Percentiles rank a stretch among this genome's conserved stretches.
phyloP scores from a whole-genome alignment of 495 filamentous ascomycete genomes.

The Trichocladium antarcticum region DNA sequence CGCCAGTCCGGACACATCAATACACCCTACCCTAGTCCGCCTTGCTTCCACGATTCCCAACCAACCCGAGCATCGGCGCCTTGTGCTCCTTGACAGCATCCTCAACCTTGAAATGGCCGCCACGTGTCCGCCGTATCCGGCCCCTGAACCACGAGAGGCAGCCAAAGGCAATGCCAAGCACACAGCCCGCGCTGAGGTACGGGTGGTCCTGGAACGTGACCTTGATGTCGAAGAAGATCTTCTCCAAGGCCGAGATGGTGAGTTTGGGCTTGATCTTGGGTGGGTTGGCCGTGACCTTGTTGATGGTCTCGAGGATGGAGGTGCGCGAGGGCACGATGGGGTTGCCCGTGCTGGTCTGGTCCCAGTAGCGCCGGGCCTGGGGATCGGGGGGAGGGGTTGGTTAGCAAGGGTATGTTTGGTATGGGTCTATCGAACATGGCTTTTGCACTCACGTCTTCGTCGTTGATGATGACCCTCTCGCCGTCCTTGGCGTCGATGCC shows the following conservation, averaged over 20 bases:
- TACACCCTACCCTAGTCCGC: conserved; percentile 1
- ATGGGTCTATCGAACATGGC: neutral
- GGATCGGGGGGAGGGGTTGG: neutral
- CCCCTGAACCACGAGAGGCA: conserved; percentile 13
- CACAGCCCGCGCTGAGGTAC: conserved; percentile 43
- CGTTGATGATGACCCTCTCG: conserved; percentile 91
- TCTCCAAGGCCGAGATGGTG: conserved; percentile 64
- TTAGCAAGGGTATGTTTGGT: conserved; percentile 1
- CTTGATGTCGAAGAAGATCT: conserved; percentile 65
- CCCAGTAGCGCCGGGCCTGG: conserved; percentile 90
- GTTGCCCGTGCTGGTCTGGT: conserved; percentile 76
- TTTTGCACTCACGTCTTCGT: conserved; percentile 71
- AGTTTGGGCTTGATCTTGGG: conserved; percentile 81
- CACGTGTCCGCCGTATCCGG: neutral
- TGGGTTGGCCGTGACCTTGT: conserved; percentile 57
- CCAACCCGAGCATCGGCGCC: neutral
- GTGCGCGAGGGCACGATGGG: conserved; percentile 81
- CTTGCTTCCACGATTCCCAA: conserved; percentile 6
- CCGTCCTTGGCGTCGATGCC: conserved; percentile 76
- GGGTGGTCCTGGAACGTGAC: conserved; percentile 60
- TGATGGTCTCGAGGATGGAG: conserved; percentile 88
- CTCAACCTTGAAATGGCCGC: conserved; percentile 10
- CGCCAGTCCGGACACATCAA: no score
- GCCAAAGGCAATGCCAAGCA: conserved; percentile 17
- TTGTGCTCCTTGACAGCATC: conserved; percentile 5